Evolutionary conservation across 1,284 basidiomycete genomes (phyloP).

Genomic region (Sphaerobolus stellatus): DNA sequence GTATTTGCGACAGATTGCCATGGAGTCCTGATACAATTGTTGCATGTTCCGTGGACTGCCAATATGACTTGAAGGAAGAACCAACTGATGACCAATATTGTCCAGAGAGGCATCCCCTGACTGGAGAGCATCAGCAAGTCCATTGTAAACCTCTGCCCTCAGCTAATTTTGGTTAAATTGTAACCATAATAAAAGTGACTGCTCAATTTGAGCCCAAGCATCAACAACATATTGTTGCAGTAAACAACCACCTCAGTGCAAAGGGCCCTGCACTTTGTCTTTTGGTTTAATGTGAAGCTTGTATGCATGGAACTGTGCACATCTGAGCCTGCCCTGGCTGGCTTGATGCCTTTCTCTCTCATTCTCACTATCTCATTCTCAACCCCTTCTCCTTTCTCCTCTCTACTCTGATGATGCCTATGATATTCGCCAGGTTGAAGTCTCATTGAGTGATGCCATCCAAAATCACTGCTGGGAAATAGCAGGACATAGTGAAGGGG

Average conservation of each 20-base stretch:
- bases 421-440: background rate
- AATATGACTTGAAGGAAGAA: constrained; percentile 42
- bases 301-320: constrained; percentile 33
- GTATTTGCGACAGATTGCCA: constrained; percentile 39
- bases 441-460: no score
- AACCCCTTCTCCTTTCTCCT: constrained; percentile 4
- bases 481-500: constrained; percentile 41
- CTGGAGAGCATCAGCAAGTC: constrained; percentile 36
- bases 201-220: constrained; percentile 31
- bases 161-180: constrained; percentile 37
- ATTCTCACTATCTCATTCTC: no score
- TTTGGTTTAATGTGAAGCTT: constrained; percentile 27
- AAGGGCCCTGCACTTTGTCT: constrained; percentile 33
- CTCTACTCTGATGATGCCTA: background rate
- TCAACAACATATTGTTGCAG: constrained; percentile 42
- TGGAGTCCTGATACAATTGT: constrained; percentile 43
- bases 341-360: no score
- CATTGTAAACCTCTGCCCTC: constrained; percentile 37
- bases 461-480: constrained; percentile 39
- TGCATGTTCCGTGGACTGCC: constrained; percentile 42
- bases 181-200: constrained; percentile 24
- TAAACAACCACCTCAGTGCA: constrained; percentile 36
- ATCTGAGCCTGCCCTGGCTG: constrained; percentile 26
- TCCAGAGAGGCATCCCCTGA: constrained; percentile 28
- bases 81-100: constrained; percentile 33